Evolutionary conservation across 768 basidiomycete species (phyloP).

Genomic region (Russula emetica): DNA sequence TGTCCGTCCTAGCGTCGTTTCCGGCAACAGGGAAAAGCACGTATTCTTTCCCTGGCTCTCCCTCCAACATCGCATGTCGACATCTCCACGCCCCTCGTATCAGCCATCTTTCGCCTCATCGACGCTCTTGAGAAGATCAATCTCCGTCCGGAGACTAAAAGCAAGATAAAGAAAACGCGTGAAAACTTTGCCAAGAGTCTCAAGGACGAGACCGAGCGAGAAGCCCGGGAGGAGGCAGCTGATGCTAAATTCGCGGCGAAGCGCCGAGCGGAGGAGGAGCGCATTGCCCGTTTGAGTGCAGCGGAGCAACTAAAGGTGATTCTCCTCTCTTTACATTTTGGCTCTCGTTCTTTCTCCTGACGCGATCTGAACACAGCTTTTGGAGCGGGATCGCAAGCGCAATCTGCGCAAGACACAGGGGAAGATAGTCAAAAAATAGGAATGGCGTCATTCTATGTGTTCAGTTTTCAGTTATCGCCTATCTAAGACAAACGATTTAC

Average conservation of each 20-base stretch:
- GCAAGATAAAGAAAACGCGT: conserved; percentile 68
- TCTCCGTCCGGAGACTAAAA: conserved; percentile 77
- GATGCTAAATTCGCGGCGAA: conserved; percentile 72
- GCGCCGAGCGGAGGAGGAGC: conserved; percentile 68
- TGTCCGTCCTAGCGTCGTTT: conserved; percentile 52
- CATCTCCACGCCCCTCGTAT: conserved; percentile 56
- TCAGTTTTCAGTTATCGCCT: background rate
- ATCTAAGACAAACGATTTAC: conserved; percentile 6
- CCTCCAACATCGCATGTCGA: conserved; percentile 48
- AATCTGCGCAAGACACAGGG: conserved; percentile 64
- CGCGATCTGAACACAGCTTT: conserved; percentile 37
- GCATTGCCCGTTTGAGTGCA: conserved; percentile 65
- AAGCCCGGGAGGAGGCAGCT: conserved; percentile 65
- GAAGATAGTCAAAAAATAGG: conserved; percentile 51
- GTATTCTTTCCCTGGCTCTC: conserved; percentile 62
- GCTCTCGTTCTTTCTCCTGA: conserved; percentile 1
- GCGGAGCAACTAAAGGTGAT: conserved; percentile 79
- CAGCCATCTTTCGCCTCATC: conserved; percentile 68
- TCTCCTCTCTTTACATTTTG: conserved; percentile 10
- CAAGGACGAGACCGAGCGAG: conserved; percentile 59
- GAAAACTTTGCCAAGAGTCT: conserved; percentile 68
- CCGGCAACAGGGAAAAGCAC: conserved; percentile 60
- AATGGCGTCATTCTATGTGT: background rate
- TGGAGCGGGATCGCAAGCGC: conserved; percentile 78
- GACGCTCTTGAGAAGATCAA: conserved; percentile 53